A percentile compares a stretch with the other conserved stretches of the same genome.
phyloP scores from a whole-genome alignment of 495 filamentous ascomycete species.

The Penicillium riverlandense region DNA sequence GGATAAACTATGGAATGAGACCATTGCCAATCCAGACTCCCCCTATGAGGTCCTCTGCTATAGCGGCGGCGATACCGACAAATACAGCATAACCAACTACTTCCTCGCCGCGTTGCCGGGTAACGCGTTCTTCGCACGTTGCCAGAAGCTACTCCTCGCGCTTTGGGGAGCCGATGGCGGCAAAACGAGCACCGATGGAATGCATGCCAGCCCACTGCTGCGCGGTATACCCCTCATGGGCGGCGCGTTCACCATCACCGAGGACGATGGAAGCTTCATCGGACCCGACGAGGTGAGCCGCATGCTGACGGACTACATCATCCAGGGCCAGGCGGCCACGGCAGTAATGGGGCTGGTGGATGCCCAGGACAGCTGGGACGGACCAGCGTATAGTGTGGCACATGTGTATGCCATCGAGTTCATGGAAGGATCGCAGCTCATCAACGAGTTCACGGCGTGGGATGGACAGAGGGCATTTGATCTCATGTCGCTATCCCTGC shows the following conservation, averaged over 20 bases:
- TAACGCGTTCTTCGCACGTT: constrained; percentile 43
- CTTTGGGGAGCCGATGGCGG: constrained; percentile 39
- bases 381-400: constrained; percentile 38
- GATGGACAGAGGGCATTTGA: constrained; percentile 41
- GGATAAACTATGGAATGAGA: constrained; percentile 41
- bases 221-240: constrained; percentile 32
- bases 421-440: constrained; percentile 42
- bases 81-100: constrained; percentile 39
- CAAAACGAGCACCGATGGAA: constrained; percentile 43
- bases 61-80: constrained; percentile 24
- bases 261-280: constrained; percentile 15
- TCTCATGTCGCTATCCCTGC: constrained; percentile 42
- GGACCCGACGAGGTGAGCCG: constrained; percentile 22
- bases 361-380: constrained; percentile 44
- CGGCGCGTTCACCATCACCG: constrained; percentile 12
- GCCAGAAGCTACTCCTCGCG: constrained; percentile 40
- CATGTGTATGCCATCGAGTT: constrained; percentile 43
- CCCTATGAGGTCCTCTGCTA: constrained; percentile 42
- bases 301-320: constrained; percentile 46
- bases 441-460: constrained; percentile 45
- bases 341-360: constrained; percentile 46
- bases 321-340: constrained; percentile 42
- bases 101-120: constrained; percentile 31
- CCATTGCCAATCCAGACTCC: constrained; percentile 35
- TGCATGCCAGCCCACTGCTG: constrained; percentile 41